A percentile compares a stretch with the other conserved stretches of the same genome.
Conservation (phyloP, 179 eudicot genomes). For the Nepenthes alata region DNA sequence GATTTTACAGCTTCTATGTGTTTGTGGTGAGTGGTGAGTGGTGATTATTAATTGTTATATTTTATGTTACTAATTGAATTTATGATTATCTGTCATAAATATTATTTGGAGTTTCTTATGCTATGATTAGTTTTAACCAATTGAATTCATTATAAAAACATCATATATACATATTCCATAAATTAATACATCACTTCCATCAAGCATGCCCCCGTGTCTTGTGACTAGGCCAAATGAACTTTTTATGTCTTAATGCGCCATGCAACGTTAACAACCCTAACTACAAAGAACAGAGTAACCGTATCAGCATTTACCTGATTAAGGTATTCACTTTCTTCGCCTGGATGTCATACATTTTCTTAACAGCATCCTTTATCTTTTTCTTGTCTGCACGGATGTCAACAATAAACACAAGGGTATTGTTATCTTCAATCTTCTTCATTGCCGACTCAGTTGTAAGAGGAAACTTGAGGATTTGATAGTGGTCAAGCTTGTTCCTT, state of each 20-base stretch:
- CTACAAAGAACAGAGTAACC: no score
- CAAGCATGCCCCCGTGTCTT: no score
- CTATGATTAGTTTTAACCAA: no score
- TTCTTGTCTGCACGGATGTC: slow-evolving; percentile 36
- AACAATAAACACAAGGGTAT: slow-evolving; percentile 30
- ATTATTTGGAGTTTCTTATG: no score
- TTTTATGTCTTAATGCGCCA: not conserved
- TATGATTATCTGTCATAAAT: no score
- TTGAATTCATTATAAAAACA: not conserved
- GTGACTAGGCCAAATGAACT: not conserved
- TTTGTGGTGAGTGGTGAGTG: no score
- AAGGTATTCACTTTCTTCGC: slow-evolving; percentile 33
- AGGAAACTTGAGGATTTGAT: slow-evolving; percentile 29
- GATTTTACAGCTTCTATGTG: no score
- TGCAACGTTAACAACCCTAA: no score
- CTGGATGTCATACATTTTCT: slow-evolving; percentile 36
- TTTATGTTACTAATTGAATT: no score
- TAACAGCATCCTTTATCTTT: slow-evolving; percentile 33
- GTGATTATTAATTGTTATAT: no score
- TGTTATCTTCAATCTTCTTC: slow-evolving; percentile 39
- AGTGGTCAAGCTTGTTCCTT: slow-evolving; percentile 31
- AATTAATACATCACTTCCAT: not conserved
- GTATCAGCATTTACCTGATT: slow-evolving; percentile 18
- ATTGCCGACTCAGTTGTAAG: slow-evolving; percentile 30
- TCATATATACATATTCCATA: not conserved